Base-by-base conservation (phyloP, 345 rosid genomes). In the Crucihimalaya himalaica region DNA sequence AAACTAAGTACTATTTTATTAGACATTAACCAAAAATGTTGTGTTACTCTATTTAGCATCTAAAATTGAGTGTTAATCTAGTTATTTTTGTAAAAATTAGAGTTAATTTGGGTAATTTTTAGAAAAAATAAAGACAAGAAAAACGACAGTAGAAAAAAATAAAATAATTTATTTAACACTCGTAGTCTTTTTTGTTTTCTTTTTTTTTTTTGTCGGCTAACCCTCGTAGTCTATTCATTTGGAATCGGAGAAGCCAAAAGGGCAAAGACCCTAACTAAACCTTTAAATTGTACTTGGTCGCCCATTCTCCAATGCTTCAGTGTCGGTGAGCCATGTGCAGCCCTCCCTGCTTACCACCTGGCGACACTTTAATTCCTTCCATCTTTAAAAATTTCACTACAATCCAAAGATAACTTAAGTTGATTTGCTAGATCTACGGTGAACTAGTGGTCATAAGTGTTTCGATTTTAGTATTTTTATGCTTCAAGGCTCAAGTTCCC, bases 261-360 rank as follows among this genome's bases (percentile, higher is more conserved):
- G 28, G n/a, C 54, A 21, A 21, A 56, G 9, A 35, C 21, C 14
- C 3, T n/a, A 56, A 31, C 4, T 2, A 16, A 31, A 56, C 6
- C n/a, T 56, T 39, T 56, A 18, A 48, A 10, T 3, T 31, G 58
- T 27, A 9, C 15, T n/a, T 25, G 10, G 19, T 6, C 5, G 11
- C 32, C 5, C 58, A 53, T 35, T 35, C 12, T 9, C 63, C 63
- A 57, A 58, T 10, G 25, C 62, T 9, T 15, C 10, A n/a, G 27
- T 58, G 45, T 58, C 63, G 63, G 63, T 58, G 63, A 57, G 28
- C 10, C 63, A 58, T 58, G 63, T 58, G 63, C 28, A 58, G 34
- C 28, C 27, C 5, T 58, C 28, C 3, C n/a, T 18, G 16, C 45
- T 34, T 34, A 19, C 16, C 63, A 32, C 40, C 43, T 57, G 63